Evolutionary conservation across 2,329 filamentous ascomycete species (phyloP).

Genomic region (Scedosporium minutisporum): DNA sequence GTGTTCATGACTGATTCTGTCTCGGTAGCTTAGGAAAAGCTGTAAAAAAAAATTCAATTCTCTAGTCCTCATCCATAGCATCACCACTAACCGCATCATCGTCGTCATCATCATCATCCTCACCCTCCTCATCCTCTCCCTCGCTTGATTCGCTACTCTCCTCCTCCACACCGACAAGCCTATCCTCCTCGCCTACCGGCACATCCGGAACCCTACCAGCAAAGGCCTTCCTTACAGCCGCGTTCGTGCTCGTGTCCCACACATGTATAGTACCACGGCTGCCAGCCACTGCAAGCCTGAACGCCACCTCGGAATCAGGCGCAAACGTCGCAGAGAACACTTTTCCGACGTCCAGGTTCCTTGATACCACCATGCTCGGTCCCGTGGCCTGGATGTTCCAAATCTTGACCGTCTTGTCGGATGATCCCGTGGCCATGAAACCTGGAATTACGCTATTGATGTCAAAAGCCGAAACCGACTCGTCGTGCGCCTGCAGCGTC

Average conservation of each 20-base stretch:
- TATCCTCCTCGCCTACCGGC: slow-evolving; percentile 54
- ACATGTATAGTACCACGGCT: slow-evolving; percentile 89
- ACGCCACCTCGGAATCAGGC: slow-evolving; percentile 82
- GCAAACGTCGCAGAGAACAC: slow-evolving; percentile 88
- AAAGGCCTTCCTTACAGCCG: slow-evolving; percentile 75
- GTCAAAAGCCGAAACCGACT: slow-evolving; percentile 84
- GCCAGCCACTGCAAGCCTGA: slow-evolving; percentile 84
- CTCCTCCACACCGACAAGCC: slow-evolving; percentile 63
- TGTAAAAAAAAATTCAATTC: neutral
- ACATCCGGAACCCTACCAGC: slow-evolving; percentile 54
- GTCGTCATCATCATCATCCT: slow-evolving; percentile 29
- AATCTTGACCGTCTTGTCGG: slow-evolving; percentile 90
- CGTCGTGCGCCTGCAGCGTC: slow-evolving; percentile 92
- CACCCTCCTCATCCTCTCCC: slow-evolving; percentile 43
- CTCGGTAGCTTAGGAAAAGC: neutral
- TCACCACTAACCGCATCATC: slow-evolving; percentile 27
- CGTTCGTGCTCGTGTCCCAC: slow-evolving; percentile 95
- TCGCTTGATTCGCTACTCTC: slow-evolving; percentile 59
- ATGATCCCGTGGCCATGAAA: slow-evolving; percentile 86
- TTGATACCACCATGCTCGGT: slow-evolving; percentile 81
- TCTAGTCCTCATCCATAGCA: slow-evolving; percentile 31
- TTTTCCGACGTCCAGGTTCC: slow-evolving; percentile 88
- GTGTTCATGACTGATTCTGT: neutral
- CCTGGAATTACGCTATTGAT: slow-evolving; percentile 84
- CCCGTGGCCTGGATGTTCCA: slow-evolving; percentile 82